These are phyloP conservation scores for Eucalyptus virginea DNA, from an alignment of 345 rosid genomes.

Conservation along the genomic window DNA sequence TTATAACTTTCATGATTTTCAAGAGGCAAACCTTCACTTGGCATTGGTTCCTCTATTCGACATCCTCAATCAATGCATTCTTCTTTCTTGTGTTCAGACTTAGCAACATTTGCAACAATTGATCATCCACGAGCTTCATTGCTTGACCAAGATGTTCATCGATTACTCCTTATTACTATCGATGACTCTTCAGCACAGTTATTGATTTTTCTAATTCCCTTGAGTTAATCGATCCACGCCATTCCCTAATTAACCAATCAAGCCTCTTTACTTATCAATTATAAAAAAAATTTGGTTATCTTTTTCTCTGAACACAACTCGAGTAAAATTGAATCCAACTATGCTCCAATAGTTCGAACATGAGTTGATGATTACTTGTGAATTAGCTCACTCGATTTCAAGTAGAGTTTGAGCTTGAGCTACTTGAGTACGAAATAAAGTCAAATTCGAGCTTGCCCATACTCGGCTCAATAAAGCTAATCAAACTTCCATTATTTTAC, in stretches of 20 bases:
- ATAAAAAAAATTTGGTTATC: neutral
- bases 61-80: neutral
- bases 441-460: neutral
- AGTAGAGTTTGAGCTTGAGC: neutral
- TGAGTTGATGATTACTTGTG: neutral
- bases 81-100: neutral
- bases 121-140: neutral
- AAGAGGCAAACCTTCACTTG: too few species aligned
- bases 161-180: fast-evolving
- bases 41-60: too few species aligned
- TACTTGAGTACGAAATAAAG: neutral
- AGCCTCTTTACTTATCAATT: neutral
- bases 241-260: neutral
- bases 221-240: neutral
- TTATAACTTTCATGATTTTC: too few species aligned
- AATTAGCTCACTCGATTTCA: neutral
- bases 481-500: neutral
- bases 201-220: neutral
- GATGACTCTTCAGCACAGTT: neutral
- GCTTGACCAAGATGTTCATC: neutral
- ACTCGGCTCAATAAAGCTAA: neutral
- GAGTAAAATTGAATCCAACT: neutral
- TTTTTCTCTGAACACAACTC: fast-evolving
- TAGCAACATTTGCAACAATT: neutral
- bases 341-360: fast-evolving